Evolutionary conservation across 139 green algal genomes (phyloP).

Genomic region (Chlorella sp.): DNA sequence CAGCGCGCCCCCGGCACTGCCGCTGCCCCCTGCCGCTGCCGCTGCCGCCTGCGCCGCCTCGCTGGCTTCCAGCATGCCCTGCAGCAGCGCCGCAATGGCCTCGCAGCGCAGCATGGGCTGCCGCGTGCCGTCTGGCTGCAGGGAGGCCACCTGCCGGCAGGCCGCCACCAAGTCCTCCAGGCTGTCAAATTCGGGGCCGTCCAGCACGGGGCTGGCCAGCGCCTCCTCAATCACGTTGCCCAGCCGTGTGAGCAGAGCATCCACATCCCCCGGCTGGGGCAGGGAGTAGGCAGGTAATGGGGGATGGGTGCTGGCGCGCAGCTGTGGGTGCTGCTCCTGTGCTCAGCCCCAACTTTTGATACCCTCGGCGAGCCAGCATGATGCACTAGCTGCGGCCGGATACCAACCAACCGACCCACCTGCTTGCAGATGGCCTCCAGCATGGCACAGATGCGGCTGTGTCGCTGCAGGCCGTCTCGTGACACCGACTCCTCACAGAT

Average conservation of each 20-base stretch:
- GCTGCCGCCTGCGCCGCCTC: not conserved
- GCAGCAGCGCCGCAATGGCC: slow-evolving; percentile 28
- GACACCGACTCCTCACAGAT: slow-evolving; percentile 56
- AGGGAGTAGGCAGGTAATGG: not conserved
- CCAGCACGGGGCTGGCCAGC: slow-evolving; percentile 15
- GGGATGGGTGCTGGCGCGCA: not conserved
- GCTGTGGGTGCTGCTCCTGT: too few relatives aligned
- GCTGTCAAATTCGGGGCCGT: slow-evolving; percentile 14
- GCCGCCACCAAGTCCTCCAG: slow-evolving; percentile 49
- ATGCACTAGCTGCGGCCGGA: too few relatives aligned
- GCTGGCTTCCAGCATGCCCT: slow-evolving; percentile 14
- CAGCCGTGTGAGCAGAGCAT: slow-evolving; percentile 36
- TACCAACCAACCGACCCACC: too few relatives aligned
- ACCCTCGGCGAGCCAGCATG: too few relatives aligned
- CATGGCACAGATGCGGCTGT: slow-evolving; percentile 47
- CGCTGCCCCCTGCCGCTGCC: not conserved
- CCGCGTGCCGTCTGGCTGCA: slow-evolving; percentile 60
- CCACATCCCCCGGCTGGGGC: slow-evolving; percentile 24
- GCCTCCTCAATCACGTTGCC: slow-evolving; percentile 39
- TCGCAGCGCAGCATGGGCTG: slow-evolving; percentile 47
- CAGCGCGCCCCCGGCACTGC: slow-evolving; percentile 37
- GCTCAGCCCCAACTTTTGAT: too few relatives aligned
- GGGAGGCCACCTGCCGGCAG: slow-evolving; percentile 49
- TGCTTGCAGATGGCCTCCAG: slow-evolving; percentile 45
- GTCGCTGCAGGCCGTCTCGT: slow-evolving; percentile 32